Conservation (phyloP, 2,329 filamentous ascomycete species). For the Didymella segeticola region DNA sequence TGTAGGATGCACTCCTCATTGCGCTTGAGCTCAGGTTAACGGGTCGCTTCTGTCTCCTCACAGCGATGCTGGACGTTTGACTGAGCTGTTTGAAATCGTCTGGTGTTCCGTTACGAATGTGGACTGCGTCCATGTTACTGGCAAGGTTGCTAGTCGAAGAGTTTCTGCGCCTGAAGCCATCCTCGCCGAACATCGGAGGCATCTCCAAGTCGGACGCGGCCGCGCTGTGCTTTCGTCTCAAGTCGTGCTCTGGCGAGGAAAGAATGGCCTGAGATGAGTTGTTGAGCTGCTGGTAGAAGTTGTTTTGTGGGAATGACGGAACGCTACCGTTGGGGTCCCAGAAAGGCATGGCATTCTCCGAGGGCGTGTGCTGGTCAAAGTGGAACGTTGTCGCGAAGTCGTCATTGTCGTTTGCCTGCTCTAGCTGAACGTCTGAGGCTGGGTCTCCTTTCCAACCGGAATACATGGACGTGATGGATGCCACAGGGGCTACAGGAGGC, state of each 20-base stretch:
- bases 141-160: slow-evolving; percentile 50
- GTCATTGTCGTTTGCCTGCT: slow-evolving; percentile 36
- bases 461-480: slow-evolving; percentile 46
- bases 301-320: slow-evolving; percentile 34
- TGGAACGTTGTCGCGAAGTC: slow-evolving; percentile 40
- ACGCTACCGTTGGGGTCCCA: slow-evolving; percentile 33
- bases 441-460: slow-evolving; percentile 47
- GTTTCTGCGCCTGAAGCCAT: slow-evolving; percentile 44
- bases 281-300: slow-evolving; percentile 48
- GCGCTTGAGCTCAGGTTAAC: slow-evolving; percentile 50
- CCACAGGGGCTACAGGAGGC: slow-evolving; percentile 44
- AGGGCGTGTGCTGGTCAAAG: slow-evolving; percentile 38
- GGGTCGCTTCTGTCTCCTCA: slow-evolving; percentile 50
- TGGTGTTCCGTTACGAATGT: slow-evolving; percentile 44
- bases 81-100: slow-evolving; percentile 48
- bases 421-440: slow-evolving; percentile 26
- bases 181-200: slow-evolving; percentile 39
- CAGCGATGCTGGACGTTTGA: slow-evolving; percentile 51
- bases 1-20: slow-evolving; percentile 53
- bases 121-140: slow-evolving; percentile 49
- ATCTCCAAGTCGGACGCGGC: slow-evolving; percentile 42
- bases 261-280: slow-evolving; percentile 45
- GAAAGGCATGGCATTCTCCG: slow-evolving; percentile 41
- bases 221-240: slow-evolving; percentile 38
- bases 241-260: slow-evolving; percentile 41